Evolutionary conservation across 371 early-diverging fungal species (phyloP).

Genomic region (Conidiobolus incongruus): DNA sequence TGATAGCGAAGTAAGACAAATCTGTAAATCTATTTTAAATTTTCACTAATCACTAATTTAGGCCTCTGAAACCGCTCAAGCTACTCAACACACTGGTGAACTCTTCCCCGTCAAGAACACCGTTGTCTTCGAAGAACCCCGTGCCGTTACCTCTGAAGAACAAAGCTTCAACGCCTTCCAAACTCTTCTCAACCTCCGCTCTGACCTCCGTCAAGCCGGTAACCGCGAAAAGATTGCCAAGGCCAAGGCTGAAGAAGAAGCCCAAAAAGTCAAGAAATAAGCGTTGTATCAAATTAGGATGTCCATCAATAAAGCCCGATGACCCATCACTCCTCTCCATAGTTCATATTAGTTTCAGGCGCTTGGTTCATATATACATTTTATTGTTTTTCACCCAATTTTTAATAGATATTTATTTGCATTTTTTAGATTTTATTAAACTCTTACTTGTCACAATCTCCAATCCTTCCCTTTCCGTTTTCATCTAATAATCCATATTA

Average conservation of each 20-base stretch:
- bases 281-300: no score
- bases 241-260: slow-evolving; percentile 67
- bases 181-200: slow-evolving; percentile 77
- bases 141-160: slow-evolving; percentile 69
- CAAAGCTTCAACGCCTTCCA: slow-evolving; percentile 58
- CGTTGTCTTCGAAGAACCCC: slow-evolving; percentile 40
- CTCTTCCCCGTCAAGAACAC: slow-evolving; percentile 53
- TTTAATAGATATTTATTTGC: no score
- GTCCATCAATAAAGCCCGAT: no score
- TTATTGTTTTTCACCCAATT: no score
- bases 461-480: no score
- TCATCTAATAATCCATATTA: no score
- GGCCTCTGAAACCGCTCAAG: slow-evolving; percentile 39
- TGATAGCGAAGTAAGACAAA: slow-evolving; percentile 14
- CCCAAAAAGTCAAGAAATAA: slow-evolving; percentile 52
- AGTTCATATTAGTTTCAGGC: no score
- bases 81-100: slow-evolving; percentile 46
- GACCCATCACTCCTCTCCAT: no score
- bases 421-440: no score
- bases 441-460: no score
- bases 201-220: slow-evolving; percentile 61
- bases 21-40: not conserved
- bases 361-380: no score
- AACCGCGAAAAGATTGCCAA: slow-evolving; percentile 60
- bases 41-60: slow-evolving; percentile 6